Evolutionary conservation across 352 stramenopile genomes (phyloP).

Genomic region (Pythium biforme): DNA sequence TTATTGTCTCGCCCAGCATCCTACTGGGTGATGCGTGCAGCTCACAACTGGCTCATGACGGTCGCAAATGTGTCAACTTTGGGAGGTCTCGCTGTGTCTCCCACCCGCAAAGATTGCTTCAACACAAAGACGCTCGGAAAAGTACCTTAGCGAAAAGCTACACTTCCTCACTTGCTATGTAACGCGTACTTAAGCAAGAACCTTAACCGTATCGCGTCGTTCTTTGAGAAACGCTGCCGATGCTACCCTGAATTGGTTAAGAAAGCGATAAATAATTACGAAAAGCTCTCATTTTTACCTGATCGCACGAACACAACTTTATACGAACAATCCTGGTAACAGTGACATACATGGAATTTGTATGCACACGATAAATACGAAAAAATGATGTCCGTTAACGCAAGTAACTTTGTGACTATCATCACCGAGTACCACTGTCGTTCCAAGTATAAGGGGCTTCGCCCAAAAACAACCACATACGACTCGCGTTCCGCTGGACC

Average conservation of each 20-base stretch:
- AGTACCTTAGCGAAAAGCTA: too few species aligned
- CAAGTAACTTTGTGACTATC: slow-evolving; percentile 1
- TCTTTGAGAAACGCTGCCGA: not conserved
- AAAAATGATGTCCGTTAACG: not conserved
- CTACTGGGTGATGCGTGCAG: too few species aligned
- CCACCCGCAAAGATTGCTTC: too few species aligned
- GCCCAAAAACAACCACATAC: not conserved
- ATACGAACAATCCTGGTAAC: not conserved
- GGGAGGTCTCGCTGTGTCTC: too few species aligned
- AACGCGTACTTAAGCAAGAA: too few species aligned
- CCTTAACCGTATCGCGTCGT: not conserved
- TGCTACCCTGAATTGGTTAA: not conserved
- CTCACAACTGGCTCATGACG: too few species aligned
- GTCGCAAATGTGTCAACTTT: too few species aligned
- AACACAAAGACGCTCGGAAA: too few species aligned
- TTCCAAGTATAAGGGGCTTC: not conserved
- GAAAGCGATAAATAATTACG: slow-evolving; percentile 2
- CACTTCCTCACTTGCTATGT: too few species aligned
- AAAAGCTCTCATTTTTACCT: slow-evolving; percentile 5
- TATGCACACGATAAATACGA: not conserved
- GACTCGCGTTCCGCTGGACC: too few species aligned
- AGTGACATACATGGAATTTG: not conserved
- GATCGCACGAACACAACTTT: slow-evolving; percentile 3
- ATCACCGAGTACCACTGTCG: not conserved
- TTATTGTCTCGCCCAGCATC: too few species aligned